Conservation (phyloP, 345 rosid genomes). For the Camelina hispida region DNA sequence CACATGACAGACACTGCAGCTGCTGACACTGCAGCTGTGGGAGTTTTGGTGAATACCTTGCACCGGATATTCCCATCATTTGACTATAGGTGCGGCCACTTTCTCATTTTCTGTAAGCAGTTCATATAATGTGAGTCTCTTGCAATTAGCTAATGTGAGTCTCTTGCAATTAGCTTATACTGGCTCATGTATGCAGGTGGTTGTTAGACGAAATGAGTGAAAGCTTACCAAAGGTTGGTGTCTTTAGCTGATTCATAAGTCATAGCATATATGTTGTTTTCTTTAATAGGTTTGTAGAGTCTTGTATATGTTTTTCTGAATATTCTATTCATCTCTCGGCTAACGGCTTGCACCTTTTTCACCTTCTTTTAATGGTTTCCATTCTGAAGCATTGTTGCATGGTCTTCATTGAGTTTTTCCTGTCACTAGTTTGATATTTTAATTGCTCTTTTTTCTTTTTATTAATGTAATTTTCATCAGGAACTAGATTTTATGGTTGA, state of each 20-base stretch:
- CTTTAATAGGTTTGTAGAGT: background rate
- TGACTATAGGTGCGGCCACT: slow-evolving; percentile 74
- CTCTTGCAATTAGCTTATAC: slow-evolving; percentile 36
- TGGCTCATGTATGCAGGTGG: slow-evolving; percentile 70
- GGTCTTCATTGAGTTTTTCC: background rate
- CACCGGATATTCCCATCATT: slow-evolving; percentile 88
- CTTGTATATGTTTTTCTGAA: slow-evolving; percentile 7
- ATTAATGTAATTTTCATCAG: slow-evolving; percentile 49
- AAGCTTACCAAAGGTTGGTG: slow-evolving; percentile 88
- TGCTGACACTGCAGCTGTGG: slow-evolving; percentile 89
- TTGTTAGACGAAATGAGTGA: slow-evolving; percentile 86
- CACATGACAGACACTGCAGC: slow-evolving; percentile 93
- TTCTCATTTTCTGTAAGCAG: background rate
- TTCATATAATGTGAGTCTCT: slow-evolving; percentile 1
- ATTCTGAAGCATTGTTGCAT: slow-evolving; percentile 4
- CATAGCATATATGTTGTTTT: background rate
- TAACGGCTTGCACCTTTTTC: background rate
- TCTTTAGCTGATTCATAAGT: slow-evolving; percentile 26
- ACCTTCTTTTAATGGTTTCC: background rate
- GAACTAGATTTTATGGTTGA: slow-evolving; percentile 91
- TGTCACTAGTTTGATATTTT: slow-evolving; percentile 26
- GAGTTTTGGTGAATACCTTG: slow-evolving; percentile 73
- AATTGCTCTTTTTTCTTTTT: background rate
- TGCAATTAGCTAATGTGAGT: slow-evolving; percentile 28
- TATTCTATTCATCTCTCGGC: background rate